A percentile compares a stretch with the other conserved stretches of the same genome.
Conservation (phyloP, 2,329 filamentous ascomycete genomes). For the Talaromyces albobiverticillius region DNA sequence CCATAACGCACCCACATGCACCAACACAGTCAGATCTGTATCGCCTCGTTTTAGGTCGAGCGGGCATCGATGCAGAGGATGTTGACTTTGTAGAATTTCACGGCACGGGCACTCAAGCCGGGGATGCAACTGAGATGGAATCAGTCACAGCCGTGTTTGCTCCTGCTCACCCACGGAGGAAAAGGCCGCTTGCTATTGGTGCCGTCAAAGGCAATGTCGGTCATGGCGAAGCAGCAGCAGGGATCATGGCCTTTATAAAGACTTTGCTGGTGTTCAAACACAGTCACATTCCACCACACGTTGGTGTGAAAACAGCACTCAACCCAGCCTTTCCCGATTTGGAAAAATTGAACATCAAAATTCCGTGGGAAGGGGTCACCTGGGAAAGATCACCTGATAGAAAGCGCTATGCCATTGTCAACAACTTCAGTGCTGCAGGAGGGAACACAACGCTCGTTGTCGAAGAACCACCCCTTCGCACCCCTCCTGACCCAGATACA, state of each 20-base stretch:
- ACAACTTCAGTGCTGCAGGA: conserved; percentile 68
- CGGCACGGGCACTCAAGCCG: conserved; percentile 30
- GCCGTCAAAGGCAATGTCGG: conserved; percentile 31
- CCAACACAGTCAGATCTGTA: conserved; percentile 22
- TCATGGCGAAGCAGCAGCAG: conserved; percentile 41
- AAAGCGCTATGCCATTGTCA: conserved; percentile 41
- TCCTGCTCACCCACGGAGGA: conserved; percentile 23
- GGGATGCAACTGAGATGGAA: conserved; percentile 30
- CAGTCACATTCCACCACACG: conserved; percentile 1
- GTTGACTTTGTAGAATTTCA: conserved; percentile 32
- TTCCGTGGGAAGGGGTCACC: conserved; percentile 24
- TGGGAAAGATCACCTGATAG: conserved; percentile 34
- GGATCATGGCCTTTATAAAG: conserved; percentile 1
- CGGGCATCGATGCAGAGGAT: conserved; percentile 15
- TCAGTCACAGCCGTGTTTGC: conserved; percentile 25
- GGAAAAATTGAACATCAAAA: background rate
- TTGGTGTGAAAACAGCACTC: conserved; percentile 4
- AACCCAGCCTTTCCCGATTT: background rate
- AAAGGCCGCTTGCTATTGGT: conserved; percentile 25
- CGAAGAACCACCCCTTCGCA: conserved; percentile 51
- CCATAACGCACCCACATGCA: conserved; percentile 4
- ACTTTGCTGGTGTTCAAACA: conserved; percentile 3
- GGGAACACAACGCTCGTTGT: conserved; percentile 58
- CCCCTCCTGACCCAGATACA: conserved; percentile 52
- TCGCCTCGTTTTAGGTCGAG: conserved; percentile 15